Base-by-base conservation (phyloP, 441 rosid species). In the Capsella rubella region DNA sequence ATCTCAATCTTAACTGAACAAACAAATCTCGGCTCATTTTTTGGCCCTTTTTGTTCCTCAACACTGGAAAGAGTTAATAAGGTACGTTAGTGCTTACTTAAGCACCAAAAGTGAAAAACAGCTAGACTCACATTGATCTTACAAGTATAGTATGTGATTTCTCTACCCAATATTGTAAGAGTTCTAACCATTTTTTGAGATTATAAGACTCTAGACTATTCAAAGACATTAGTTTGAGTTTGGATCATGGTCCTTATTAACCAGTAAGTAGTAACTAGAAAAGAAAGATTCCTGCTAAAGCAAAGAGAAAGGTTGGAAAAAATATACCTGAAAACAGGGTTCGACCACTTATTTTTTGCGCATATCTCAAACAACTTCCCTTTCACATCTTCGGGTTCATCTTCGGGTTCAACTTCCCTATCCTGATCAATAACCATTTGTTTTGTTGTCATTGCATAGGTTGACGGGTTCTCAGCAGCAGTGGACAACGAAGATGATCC, bases 1-100 rank as follows among this genome's bases (percentile, higher is more conserved):
- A 87, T 78, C 68, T 77, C 71, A 65, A 87, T 77, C 66, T 78
- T 70, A 60, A 86, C 92, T 3, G 92, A 65, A 66, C 84, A 84
- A 1, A 74, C 32, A 47, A 37, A 86, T 39, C 75, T 85, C 81
- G 72, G 79, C 15, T 75, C 80, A 32, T 86, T 85, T 1, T 85
- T 31, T 16, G 4, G 27, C 57, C 87, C 89, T 8, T 49, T 68
- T 11, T 86, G 84, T 71, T 79, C 74, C 77, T 82, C 87, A 16
- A 71, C 71, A 35, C 93, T 90, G 81, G 74, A 70, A 52, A 39
- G 14, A 66, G 18, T 45, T 45, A 5, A 45, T 45, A 45, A 8
- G 16, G 3, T 16, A 8, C 64, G 39, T 4, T 34, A 2, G 6
- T 32, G 27, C 5, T 54, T 29, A 53, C 28, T 28, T 14, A 29